These are phyloP conservation scores for Trichopus zeylanicus DNA, from an alignment of 116 monocot species.

Conservation along the genomic window DNA sequence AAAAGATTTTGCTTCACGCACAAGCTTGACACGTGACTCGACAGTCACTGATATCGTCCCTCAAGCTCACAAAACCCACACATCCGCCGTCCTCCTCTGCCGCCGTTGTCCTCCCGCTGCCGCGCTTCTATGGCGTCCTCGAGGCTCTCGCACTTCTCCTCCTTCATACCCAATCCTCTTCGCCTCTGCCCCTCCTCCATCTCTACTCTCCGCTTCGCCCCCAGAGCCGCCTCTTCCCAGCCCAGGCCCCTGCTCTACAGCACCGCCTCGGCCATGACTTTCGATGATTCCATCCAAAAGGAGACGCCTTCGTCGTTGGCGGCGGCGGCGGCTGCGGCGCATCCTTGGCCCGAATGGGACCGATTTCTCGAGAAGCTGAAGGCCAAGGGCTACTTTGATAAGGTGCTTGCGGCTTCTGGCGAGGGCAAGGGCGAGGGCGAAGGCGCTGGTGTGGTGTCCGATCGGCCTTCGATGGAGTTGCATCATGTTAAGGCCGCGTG, in stretches of 20 bases:
- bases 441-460: not conserved
- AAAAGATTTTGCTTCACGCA: too few relatives aligned
- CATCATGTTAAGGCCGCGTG: constrained; percentile 52
- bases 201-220: not conserved
- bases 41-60: too few relatives aligned
- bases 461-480: constrained; percentile 11
- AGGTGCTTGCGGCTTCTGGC: not conserved
- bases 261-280: too few relatives aligned
- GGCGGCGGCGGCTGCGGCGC: constrained; percentile 5
- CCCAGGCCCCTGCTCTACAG: constrained; percentile 4
- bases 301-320: not conserved
- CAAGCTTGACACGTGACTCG: too few relatives aligned
- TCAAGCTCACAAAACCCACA: too few relatives aligned
- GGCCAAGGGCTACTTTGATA: constrained; percentile 48
- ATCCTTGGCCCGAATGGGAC: constrained; percentile 70
- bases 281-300: too few relatives aligned
- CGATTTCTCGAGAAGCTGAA: constrained; percentile 49
- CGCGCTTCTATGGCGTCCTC: not conserved
- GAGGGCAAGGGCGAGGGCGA: constrained; percentile 12
- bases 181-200: not conserved
- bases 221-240: not conserved
- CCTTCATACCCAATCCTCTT: not conserved
- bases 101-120: not conserved
- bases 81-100: not conserved
- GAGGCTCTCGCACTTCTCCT: not conserved